Base-by-base conservation (phyloP, 768 basidiomycete species). In the Leccinum uliginosum region DNA sequence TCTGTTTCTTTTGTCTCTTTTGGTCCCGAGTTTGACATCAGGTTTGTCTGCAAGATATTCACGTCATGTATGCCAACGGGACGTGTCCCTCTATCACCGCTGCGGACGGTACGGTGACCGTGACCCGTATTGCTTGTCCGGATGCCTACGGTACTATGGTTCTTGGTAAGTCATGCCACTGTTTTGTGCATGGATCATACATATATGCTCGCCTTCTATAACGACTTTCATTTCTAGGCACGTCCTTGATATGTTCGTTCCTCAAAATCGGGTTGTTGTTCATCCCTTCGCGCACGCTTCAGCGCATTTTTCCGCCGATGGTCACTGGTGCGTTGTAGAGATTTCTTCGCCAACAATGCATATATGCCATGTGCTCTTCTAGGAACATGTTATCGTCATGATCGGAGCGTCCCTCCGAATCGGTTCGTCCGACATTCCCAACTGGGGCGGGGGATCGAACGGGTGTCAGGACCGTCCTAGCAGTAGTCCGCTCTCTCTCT, bases 391-490 rank as follows among this genome's bases (percentile, higher is more conserved):
- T 52, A 83, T 93, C 59, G 73, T 93, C 24, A 75, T 91, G 77
- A 91, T 93, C 56, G 90, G 91, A 3, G 84, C 86, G 0, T 85
- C 85, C 0, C 80, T 93, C 32, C n/a, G n/a, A n/a, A 79, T 93
- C 51, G 90, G 89, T 40, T 72, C 76, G 1, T 88, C 86, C 7
- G 91, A 91, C 3, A 82, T 87, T 45, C 79, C 80, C 10, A 84
- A 91, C 70, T 94, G 91, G 91, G 91, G 86, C 44, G 91, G 91
- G 30, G 91, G 91, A 15, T 84, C 86, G 7, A 91, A 89, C 59
- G 79, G 79, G 57, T 94, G 91, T 67, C 73, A 77, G 48, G 58
- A 58, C 4, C 78, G 83, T n/a, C 89, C 88, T 1, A 73, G 74
- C 3, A 80, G 76, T 7, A 87, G 89, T 2, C 79, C 87, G 54